Evolutionary conservation across 306 rosid species (phyloP), one percentile per base, ranked within the genome.

Genomic region (Lagenaria siceraria): DNA sequence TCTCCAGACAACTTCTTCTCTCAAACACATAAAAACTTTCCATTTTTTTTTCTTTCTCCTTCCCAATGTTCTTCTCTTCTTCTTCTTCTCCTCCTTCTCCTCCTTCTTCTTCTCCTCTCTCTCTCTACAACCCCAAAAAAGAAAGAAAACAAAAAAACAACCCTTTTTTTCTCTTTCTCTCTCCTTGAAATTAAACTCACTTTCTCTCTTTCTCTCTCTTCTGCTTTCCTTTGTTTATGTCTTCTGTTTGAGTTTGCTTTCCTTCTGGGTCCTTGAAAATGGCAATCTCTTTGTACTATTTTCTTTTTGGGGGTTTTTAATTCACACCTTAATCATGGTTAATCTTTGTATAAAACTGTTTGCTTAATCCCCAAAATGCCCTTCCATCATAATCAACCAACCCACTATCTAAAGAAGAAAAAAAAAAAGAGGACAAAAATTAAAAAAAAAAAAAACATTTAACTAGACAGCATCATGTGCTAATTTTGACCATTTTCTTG

Each of bases 1-100:
- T 69, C 31, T 48, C 83, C 82, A 77, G 88, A 84, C 90, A 74
- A 58, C 12, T 64, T 51, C 60, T 40, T 40, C 78, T n/a, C 74
- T 40, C 56, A 17, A 62, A 62, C 69, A 15, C 75, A 42, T 17
- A 2, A 46, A 59, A 64, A 64, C 71, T 64, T 64, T 64, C 71
- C 64, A 58, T 58, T 58, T 25, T 31, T 49, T 36, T 46, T 46
- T 2, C 43, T 40, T 40, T 33, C 36, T 42, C 11, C 48, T 42
- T 42, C 52, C 52, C 52, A 46, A 46, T 46, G 52, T 3, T 46
- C 18, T 12, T 46, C 52, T 12, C 70, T 72, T n/a, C 81, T 52
- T 61, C 56, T 52, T 25, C 55, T 52, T 46, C 52, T 12, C 13
- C 52, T 43, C 2, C 55, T 19, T 80, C 48, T 68, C 24, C 48